Conservation (phyloP, 805 yeast species). For the Helenozyma rhizophorensis region DNA sequence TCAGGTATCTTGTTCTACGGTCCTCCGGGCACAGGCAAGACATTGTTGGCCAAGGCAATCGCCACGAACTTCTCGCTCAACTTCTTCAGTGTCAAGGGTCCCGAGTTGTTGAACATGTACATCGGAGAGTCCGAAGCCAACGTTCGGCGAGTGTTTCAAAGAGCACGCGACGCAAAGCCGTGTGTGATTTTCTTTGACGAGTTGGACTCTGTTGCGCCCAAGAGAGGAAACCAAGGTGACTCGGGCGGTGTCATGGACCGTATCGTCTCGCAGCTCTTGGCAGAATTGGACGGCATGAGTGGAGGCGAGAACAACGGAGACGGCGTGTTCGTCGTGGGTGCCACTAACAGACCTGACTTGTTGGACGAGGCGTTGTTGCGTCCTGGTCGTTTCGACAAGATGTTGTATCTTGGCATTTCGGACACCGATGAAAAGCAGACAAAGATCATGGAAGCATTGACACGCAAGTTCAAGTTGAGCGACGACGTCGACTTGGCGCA, state of each 20-base stretch:
- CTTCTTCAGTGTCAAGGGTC: slow-evolving; percentile 96
- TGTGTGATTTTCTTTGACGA: slow-evolving; percentile 98
- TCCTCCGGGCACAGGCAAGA: slow-evolving; percentile 98
- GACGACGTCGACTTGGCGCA: slow-evolving; percentile 52
- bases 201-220: slow-evolving; percentile 96
- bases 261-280: slow-evolving; percentile 90
- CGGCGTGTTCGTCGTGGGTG: slow-evolving; percentile 98
- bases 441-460: slow-evolving; percentile 81
- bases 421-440: slow-evolving; percentile 87
- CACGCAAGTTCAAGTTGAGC: slow-evolving; percentile 70
- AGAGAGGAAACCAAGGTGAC: slow-evolving; percentile 97
- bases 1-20: slow-evolving; percentile 95
- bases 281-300: slow-evolving; percentile 96
- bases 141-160: slow-evolving; percentile 89
- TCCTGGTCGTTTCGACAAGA: slow-evolving; percentile 93
- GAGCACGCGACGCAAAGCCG: slow-evolving; percentile 94
- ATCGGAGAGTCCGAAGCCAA: slow-evolving; percentile 98
- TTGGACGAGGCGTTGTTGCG: slow-evolving; percentile 90
- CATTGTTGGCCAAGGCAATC: slow-evolving; percentile 91
- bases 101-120: slow-evolving; percentile 94
- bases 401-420: slow-evolving; percentile 89
- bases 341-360: slow-evolving; percentile 94
- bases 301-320: slow-evolving; percentile 50
- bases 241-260: slow-evolving; percentile 99
- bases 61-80: slow-evolving; percentile 93